Conservation (phyloP, 2,329 filamentous ascomycete genomes). For the Colletotrichum sp. region DNA sequence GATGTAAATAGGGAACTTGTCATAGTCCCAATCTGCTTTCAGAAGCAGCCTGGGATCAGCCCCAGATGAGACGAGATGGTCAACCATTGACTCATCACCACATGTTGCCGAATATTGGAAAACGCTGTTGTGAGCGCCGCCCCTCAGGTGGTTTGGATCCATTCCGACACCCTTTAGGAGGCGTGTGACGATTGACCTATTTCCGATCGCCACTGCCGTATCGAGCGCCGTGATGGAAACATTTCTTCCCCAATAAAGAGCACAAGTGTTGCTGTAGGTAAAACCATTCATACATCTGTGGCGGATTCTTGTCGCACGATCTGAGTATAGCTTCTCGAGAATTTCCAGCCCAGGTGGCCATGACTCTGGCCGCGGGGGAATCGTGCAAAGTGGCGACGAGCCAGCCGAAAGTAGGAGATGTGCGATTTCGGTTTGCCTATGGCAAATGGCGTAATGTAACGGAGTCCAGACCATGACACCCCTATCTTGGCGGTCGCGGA, state of each 20-base stretch:
- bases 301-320: too few species aligned
- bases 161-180: not conserved
- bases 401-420: not conserved
- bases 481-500: too few species aligned
- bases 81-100: not conserved
- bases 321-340: not conserved
- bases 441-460: not conserved
- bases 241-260: not conserved
- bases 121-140: accelerated
- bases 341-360: not conserved
- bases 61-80: not conserved
- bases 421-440: not conserved
- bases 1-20: accelerated
- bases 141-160: not conserved
- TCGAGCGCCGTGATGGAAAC: not conserved
- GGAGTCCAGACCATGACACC: not conserved
- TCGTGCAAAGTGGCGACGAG: not conserved
- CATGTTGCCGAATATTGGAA: not conserved
- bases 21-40: accelerated
- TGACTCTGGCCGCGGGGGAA: not conserved
- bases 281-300: too few species aligned
- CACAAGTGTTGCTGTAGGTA: too few species aligned
- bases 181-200: not conserved
- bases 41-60: not conserved
- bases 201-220: not conserved